Evolutionary conservation across 345 rosid species (phyloP).

Genomic region (Dovyalis caffra): DNA sequence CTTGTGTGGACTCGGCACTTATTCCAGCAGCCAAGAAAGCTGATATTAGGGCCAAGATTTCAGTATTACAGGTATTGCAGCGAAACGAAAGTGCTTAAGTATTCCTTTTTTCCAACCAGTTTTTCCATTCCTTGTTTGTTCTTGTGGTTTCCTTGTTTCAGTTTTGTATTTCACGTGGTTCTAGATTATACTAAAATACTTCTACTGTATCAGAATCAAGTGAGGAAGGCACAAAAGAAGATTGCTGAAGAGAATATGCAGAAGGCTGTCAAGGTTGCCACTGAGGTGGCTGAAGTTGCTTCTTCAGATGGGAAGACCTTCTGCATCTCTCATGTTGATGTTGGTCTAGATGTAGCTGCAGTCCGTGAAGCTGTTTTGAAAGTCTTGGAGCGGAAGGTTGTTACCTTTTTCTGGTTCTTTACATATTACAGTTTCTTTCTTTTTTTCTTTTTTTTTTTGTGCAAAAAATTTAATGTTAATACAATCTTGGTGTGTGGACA

Average conservation of each 20-base stretch:
- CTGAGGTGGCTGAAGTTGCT: conserved; percentile 65
- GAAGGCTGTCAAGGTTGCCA: conserved; percentile 64
- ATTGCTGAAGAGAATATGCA: conserved; percentile 77
- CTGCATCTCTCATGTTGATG: conserved; percentile 70
- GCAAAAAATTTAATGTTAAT: too few relatives aligned
- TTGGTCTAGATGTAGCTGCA: conserved; percentile 88
- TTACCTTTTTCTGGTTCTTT: neutral
- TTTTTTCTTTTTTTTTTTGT: neutral
- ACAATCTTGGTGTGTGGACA: conserved; percentile 31
- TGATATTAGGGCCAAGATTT: conserved; percentile 71
- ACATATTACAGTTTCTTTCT: neutral
- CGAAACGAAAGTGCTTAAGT: neutral
- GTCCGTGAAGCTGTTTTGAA: conserved; percentile 90
- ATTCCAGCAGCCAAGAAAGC: conserved; percentile 91
- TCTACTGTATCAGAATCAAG: conserved; percentile 48
- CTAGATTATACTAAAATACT: neutral
- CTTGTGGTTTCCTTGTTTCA: neutral
- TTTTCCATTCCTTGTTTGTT: neutral
- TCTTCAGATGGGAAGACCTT: conserved; percentile 67
- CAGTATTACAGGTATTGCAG: conserved; percentile 62
- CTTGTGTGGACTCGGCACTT: conserved; percentile 62
- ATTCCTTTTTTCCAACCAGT: neutral
- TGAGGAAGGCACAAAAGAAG: conserved; percentile 81
- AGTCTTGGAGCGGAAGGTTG: conserved; percentile 72
- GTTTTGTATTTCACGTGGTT: neutral